A percentile compares a stretch with the other conserved stretches of the same genome.
phyloP scores from a whole-genome alignment of 768 basidiomycete species.

The Rhodotorula taiwanensis region DNA sequence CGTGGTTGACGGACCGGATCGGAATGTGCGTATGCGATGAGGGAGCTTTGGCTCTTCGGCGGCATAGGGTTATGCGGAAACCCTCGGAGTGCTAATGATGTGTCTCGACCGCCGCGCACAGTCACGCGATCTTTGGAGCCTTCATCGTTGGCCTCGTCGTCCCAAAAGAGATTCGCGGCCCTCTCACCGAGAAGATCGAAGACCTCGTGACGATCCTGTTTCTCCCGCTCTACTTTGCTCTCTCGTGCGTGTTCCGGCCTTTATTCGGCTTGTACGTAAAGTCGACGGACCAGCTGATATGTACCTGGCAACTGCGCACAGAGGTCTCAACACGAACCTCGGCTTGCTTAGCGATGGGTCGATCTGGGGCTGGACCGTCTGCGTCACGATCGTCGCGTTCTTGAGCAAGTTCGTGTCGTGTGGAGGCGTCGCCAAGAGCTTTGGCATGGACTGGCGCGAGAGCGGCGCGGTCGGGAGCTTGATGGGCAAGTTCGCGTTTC shows the following conservation, averaged over 20 bases:
- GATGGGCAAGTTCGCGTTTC: slow-evolving; percentile 51
- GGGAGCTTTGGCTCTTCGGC: not conserved
- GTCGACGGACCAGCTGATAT: too few species aligned
- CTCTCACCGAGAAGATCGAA: slow-evolving; percentile 74
- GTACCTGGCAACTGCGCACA: not conserved
- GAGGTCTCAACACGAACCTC: slow-evolving; percentile 70
- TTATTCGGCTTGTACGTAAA: not conserved
- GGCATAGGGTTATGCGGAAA: too few species aligned
- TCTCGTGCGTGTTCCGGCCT: slow-evolving; percentile 51
- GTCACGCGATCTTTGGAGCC: slow-evolving; percentile 58
- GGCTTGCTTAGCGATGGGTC: slow-evolving; percentile 67
- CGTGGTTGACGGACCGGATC: slow-evolving; percentile 83
- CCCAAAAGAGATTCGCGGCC: slow-evolving; percentile 70
- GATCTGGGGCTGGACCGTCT: slow-evolving; percentile 69
- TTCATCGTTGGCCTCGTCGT: slow-evolving; percentile 77
- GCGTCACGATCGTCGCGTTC: slow-evolving; percentile 70
- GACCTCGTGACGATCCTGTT: slow-evolving; percentile 53
- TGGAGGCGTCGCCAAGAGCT: slow-evolving; percentile 54
- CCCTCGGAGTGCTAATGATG: too few species aligned
- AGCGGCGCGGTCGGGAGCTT: slow-evolving; percentile 73
- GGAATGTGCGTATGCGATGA: slow-evolving; percentile 49
- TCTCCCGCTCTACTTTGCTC: slow-evolving; percentile 64
- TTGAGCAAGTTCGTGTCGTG: slow-evolving; percentile 70
- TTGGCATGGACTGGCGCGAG: slow-evolving; percentile 68
- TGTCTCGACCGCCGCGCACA: too few species aligned